These are phyloP conservation scores for Solanum pimpinellifolium DNA, from an alignment of 257 asterid genomes.

Conservation along the genomic window DNA sequence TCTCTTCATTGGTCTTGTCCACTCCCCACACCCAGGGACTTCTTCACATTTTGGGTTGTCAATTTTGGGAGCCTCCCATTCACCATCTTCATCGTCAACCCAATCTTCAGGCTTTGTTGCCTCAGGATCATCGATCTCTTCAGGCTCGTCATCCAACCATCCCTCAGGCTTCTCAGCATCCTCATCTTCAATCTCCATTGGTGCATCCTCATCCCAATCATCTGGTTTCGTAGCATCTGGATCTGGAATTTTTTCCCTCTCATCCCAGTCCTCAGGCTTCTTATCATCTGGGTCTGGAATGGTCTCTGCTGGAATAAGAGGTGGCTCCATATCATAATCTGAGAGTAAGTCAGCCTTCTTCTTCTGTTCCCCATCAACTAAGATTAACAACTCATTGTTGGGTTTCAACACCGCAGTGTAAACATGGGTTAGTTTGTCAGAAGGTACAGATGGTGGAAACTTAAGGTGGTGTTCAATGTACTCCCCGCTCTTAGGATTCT, in stretches of 20 bases:
- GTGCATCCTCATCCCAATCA: conserved; percentile 98
- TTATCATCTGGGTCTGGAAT: conserved; percentile 94
- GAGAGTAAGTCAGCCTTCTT: conserved; percentile 73
- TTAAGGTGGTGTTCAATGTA: conserved; percentile 91
- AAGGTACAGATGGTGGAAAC: conserved; percentile 85
- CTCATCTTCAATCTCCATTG: conserved; percentile 78
- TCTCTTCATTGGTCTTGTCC: conserved; percentile 79
- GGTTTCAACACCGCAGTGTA: conserved; percentile 85
- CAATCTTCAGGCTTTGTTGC: conserved; percentile 91
- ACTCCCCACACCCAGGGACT: conserved; percentile 95
- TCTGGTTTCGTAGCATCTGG: conserved; percentile 85
- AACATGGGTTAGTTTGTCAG: conserved; percentile 86
- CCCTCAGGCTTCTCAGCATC: conserved; percentile 95
- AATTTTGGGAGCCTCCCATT: conserved; percentile 88
- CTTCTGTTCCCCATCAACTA: conserved; percentile 93
- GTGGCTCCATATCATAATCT: conserved; percentile 67
- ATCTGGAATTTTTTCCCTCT: conserved; percentile 80
- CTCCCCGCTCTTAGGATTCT: conserved; percentile 77
- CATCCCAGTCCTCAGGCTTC: conserved; percentile 99
- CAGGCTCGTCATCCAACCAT: conserved; percentile 98
- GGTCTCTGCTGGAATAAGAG: conserved; percentile 73
- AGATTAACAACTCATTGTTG: conserved; percentile 51
- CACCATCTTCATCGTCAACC: conserved; percentile 99
- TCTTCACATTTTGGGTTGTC: conserved; percentile 70
- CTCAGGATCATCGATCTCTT: conserved; percentile 91